Base-by-base conservation (phyloP, 2,329 filamentous ascomycete genomes). In the Phialophora chinensis region DNA sequence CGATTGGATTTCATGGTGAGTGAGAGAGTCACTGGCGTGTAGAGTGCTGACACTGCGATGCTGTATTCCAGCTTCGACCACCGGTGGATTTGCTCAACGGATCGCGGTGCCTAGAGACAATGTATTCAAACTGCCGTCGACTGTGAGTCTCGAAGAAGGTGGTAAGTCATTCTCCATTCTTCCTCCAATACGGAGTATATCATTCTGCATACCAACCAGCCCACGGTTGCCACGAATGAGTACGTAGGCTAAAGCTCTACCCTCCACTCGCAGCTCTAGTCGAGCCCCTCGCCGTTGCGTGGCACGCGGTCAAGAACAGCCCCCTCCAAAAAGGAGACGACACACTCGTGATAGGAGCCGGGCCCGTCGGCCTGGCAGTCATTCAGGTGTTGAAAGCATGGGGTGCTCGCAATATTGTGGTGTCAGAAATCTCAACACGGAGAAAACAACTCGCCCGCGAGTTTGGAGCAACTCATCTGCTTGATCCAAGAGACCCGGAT, bases 231-330 rank as follows among this genome's bases (percentile, higher is more conserved):
- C 7, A 31, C 29, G 29, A 8, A 31, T 8, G 29, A 6, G 29
- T 31, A 31, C 29, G 8, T 8, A 8, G 29, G 29, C 29, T 31
- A 31, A 31, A 8, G 33, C 31, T 12, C 20, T 5, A 52, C 8
- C 10, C n/a, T 27, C n/a, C 6, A 44, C 31, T 2, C n/a, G 20
- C 42, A 62, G 62, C 84, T 0, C 77, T 86, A 17, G 78, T 85
- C 47, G 84, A 86, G 69, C 84, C 84, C 3, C 75, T 86, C 0
- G 78, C 83, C 3, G 84, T 86, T 1, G 84, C 81, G 25, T 86
- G 83, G 82, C 84, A 86, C 71, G 83, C 83, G 1, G 80, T 85
- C 27, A 80, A 82, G 50, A 77, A 81, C 54, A 82, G 80, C 42
- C 29, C 53, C 6, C 83, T 82, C 74, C 80, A 82, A 67, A 71